Percentiles rank a stretch among this genome's conserved stretches.
phyloP scores from a whole-genome alignment of 208 protist genomes.

The Leishmania major region DNA sequence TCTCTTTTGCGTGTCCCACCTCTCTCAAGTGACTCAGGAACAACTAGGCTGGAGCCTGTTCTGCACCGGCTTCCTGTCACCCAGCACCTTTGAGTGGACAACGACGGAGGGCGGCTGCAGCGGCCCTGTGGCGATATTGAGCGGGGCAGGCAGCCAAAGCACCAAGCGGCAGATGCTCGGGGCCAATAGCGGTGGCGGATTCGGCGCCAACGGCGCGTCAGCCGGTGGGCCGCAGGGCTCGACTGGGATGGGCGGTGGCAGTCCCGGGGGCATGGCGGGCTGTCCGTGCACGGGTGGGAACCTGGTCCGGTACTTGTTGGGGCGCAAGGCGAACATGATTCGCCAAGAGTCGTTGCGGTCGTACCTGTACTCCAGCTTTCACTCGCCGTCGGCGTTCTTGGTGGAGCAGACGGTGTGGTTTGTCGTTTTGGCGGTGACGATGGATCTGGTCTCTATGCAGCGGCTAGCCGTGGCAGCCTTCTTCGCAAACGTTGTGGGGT shows the following conservation, averaged over 20 bases:
- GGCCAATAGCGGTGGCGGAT: not conserved
- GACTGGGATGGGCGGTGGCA: not conserved
- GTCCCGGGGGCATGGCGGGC: not conserved
- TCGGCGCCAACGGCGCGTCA: not conserved
- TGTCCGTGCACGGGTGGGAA: conserved; percentile 9
- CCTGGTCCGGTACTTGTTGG: conserved; percentile 29
- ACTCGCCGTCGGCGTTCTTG: conserved; percentile 38
- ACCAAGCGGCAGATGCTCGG: not conserved
- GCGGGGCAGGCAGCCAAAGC: not conserved
- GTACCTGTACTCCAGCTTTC: conserved; percentile 33
- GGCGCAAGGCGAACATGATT: conserved; percentile 7
- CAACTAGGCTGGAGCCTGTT: conserved; percentile 38
- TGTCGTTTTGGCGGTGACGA: conserved; percentile 1
- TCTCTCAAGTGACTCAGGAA: conserved; percentile 34
- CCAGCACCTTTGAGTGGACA: conserved; percentile 10
- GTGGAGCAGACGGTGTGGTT: conserved; percentile 45
- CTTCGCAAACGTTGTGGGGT: conserved; percentile 22
- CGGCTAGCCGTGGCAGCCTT: conserved; percentile 32
- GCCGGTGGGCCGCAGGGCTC: not conserved
- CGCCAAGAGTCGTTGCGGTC: conserved; percentile 35
- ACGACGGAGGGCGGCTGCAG: conserved; percentile 3
- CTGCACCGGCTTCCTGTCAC: conserved; percentile 21
- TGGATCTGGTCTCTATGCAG: conserved; percentile 32
- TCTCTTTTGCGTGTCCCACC: conserved; percentile 28
- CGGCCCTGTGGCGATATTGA: not conserved